A percentile compares a stretch with the other conserved stretches of the same genome.
phyloP scores from a whole-genome alignment of 345 rosid genomes.

The Syzygium jambos region DNA sequence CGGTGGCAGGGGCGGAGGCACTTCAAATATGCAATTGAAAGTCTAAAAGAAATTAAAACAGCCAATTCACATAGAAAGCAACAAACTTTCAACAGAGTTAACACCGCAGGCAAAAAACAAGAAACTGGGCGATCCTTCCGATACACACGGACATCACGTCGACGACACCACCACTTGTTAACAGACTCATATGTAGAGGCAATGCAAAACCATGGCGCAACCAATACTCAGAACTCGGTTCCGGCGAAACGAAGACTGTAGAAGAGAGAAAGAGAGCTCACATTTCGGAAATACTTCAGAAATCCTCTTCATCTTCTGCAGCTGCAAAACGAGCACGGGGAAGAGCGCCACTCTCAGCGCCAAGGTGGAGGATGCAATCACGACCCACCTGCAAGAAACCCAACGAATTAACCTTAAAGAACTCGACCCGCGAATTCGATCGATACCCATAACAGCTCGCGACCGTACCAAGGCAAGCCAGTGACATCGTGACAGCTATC shows the following conservation, averaged over 20 bases:
- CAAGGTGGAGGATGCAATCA: conserved; percentile 65
- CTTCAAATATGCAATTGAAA: conserved; percentile 30
- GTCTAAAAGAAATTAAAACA: conserved; percentile 7
- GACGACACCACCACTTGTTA: neutral
- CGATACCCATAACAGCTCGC: neutral
- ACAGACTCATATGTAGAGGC: neutral
- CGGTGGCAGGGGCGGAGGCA: conserved; percentile 84
- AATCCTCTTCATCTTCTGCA: conserved; percentile 46
- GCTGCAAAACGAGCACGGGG: conserved; percentile 61
- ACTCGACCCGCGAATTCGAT: neutral
- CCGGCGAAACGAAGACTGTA: neutral
- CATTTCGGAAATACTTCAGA: conserved; percentile 57
- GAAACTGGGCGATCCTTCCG: neutral
- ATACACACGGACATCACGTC: neutral
- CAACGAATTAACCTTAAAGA: neutral
- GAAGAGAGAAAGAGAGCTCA: conserved; percentile 18
- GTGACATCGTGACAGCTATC: conserved; percentile 66
- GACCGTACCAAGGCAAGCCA: conserved; percentile 73
- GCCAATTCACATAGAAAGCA: neutral
- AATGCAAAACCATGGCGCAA: neutral
- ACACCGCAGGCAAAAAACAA: neutral
- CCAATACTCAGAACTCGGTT: neutral
- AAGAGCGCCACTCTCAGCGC: conserved; percentile 55
- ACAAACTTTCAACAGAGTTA: neutral
- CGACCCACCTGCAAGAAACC: conserved; percentile 63